These are phyloP conservation scores for Leishmania tarentolae DNA, from an alignment of 208 protist species.

Conservation along the genomic window DNA sequence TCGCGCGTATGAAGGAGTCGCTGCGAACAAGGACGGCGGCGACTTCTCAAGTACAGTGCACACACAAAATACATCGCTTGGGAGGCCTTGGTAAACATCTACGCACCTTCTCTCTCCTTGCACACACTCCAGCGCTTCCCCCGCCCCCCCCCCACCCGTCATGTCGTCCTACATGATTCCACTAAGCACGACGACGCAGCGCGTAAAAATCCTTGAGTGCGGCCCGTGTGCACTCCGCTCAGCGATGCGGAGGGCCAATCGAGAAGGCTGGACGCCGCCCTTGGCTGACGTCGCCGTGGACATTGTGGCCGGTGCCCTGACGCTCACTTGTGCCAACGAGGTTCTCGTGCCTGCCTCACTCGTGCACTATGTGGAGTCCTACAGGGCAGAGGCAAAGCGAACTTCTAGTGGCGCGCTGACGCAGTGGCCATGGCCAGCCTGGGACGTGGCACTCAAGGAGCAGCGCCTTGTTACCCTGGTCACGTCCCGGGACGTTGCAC, in stretches of 20 bases:
- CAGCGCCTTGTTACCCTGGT: constrained; percentile 27
- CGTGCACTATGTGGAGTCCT: constrained; percentile 36
- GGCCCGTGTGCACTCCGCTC: constrained; percentile 42
- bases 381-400: not conserved
- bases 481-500: constrained; percentile 7
- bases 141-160: no score
- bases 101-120: not conserved
- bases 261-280: constrained; percentile 7
- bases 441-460: constrained; percentile 27
- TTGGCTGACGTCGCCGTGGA: constrained; percentile 45
- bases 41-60: not conserved
- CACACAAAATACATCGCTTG: not conserved
- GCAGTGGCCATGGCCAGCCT: constrained; percentile 29
- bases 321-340: constrained; percentile 51
- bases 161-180: constrained; percentile 28
- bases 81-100: not conserved
- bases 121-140: not conserved
- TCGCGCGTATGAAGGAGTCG: not conserved
- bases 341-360: constrained; percentile 65
- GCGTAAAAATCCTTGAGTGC: constrained; percentile 50
- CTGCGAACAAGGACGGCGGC: not conserved
- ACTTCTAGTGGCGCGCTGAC: not conserved
- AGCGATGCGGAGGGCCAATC: constrained; percentile 9
- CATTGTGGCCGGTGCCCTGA: constrained; percentile 43
- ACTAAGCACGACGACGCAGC: constrained; percentile 26